Evolutionary conservation across 2,329 filamentous ascomycete species (phyloP).

Genomic region (Hypoxylon sp.): DNA sequence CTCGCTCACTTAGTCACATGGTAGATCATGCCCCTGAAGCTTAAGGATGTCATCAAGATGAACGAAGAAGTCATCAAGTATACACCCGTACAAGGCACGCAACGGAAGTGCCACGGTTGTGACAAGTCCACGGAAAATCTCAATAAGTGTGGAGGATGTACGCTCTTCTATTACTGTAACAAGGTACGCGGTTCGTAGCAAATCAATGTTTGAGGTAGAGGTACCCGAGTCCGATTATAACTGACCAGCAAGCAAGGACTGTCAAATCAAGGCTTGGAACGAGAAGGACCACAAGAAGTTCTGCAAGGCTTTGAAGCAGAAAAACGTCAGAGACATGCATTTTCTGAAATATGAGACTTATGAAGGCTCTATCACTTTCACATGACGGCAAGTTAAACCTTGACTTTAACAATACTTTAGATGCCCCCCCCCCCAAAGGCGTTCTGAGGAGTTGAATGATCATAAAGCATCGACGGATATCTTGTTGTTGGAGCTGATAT

Average conservation of each 20-base stretch:
- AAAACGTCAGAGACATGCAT: conserved; percentile 36
- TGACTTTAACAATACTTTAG: too few relatives aligned
- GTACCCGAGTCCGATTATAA: background rate
- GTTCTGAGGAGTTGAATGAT: too few relatives aligned
- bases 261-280: conserved; percentile 43
- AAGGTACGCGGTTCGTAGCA: conserved; percentile 24
- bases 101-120: conserved; percentile 39
- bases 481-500: too few relatives aligned
- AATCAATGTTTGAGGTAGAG: background rate
- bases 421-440: too few relatives aligned
- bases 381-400: background rate
- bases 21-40: conserved; percentile 42
- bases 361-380: background rate
- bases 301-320: conserved; percentile 43
- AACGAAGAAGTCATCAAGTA: conserved; percentile 40
- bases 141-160: conserved; percentile 35
- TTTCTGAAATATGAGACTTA: conserved; percentile 39
- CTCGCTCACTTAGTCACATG: background rate
- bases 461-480: too few relatives aligned
- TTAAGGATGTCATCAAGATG: conserved; percentile 37
- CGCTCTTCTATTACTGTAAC: conserved; percentile 39
- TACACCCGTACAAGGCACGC: conserved; percentile 3
- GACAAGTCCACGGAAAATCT: conserved; percentile 22
- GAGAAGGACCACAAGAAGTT: conserved; percentile 42
- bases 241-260: conserved; percentile 32